A percentile compares a stretch with the other conserved stretches of the same genome.
Conservation (phyloP, 768 basidiomycete species). For the Macrolepiota albuminosa region DNA sequence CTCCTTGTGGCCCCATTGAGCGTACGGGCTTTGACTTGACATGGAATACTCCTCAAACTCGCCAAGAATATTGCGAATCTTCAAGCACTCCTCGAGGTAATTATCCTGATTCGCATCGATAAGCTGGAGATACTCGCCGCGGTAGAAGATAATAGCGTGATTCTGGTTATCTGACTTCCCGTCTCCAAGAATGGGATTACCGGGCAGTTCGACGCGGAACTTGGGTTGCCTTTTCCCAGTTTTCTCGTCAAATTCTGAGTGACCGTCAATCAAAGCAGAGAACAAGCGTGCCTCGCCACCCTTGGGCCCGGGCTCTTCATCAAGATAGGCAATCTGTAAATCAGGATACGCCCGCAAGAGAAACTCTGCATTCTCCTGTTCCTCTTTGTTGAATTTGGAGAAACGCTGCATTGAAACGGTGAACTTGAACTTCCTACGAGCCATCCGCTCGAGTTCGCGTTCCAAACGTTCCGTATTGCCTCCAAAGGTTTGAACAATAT, state of each 20-base stretch:
- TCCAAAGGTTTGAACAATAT: slow-evolving; percentile 92
- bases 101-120: slow-evolving; percentile 99
- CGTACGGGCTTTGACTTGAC: slow-evolving; percentile 92
- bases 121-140: slow-evolving; percentile 97
- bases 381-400: slow-evolving; percentile 99
- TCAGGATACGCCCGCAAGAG: slow-evolving; percentile 96
- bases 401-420: slow-evolving; percentile 98
- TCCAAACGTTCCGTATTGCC: slow-evolving; percentile 96
- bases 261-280: slow-evolving; percentile 94
- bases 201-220: slow-evolving; percentile 95
- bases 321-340: slow-evolving; percentile 95
- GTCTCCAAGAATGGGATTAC: slow-evolving; percentile 98
- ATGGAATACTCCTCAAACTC: slow-evolving; percentile 95
- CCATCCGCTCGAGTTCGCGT: slow-evolving; percentile 94
- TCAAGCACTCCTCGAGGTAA: slow-evolving; percentile 97
- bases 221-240: slow-evolving; percentile 91
- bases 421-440: slow-evolving; percentile 97
- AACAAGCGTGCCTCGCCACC: slow-evolving; percentile 87
- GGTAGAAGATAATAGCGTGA: slow-evolving; percentile 98
- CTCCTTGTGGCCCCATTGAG: slow-evolving; percentile 93
- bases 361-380: slow-evolving; percentile 98
- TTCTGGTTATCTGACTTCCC: slow-evolving; percentile 99
- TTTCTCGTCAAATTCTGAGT: slow-evolving; percentile 89
- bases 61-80: slow-evolving; percentile 95
- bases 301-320: slow-evolving; percentile 89